A percentile compares a stretch with the other conserved stretches of the same genome.
These are phyloP conservation scores for Aspergillus terreus DNA, from an alignment of 2,329 filamentous ascomycete genomes.

Conservation along the genomic window DNA sequence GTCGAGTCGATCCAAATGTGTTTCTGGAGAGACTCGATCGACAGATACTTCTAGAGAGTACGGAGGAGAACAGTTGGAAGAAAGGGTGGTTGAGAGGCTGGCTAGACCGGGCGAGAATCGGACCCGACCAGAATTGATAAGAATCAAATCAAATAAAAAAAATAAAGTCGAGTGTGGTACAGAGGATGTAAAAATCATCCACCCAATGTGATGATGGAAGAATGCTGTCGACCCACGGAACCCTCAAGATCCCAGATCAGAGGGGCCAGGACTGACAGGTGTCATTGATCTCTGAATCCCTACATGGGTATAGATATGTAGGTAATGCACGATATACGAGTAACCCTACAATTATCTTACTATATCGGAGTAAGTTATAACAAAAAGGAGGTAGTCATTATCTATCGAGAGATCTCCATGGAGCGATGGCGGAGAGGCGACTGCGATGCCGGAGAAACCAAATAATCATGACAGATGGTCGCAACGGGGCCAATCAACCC, in stretches of 20 bases:
- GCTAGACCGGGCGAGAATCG: not conserved
- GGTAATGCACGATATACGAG: too few species aligned
- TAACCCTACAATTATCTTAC: too few species aligned
- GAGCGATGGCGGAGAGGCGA: not conserved
- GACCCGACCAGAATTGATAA: not conserved
- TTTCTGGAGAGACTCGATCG: too few species aligned
- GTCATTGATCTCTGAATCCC: not conserved
- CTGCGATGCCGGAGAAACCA: not conserved
- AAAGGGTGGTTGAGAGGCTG: not conserved
- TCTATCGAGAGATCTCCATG: not conserved
- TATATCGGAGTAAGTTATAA: too few species aligned
- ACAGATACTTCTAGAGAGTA: too few species aligned
- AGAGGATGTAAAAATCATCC: too few species aligned
- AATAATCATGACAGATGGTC: not conserved
- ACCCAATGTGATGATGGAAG: not conserved
- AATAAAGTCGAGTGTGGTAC: not conserved
- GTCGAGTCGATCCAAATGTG: not conserved
- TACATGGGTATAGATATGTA: too few species aligned
- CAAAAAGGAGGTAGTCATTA: too few species aligned
- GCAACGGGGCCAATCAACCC: not conserved
- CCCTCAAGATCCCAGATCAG: constrained; percentile 8
- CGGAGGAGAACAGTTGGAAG: not conserved
- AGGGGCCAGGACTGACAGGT: constrained; percentile 6
- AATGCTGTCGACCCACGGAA: constrained; percentile 11
- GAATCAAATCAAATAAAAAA: not conserved